Base-by-base conservation (phyloP, 805 yeast genomes). In the Diddensiella transvaalensis region DNA sequence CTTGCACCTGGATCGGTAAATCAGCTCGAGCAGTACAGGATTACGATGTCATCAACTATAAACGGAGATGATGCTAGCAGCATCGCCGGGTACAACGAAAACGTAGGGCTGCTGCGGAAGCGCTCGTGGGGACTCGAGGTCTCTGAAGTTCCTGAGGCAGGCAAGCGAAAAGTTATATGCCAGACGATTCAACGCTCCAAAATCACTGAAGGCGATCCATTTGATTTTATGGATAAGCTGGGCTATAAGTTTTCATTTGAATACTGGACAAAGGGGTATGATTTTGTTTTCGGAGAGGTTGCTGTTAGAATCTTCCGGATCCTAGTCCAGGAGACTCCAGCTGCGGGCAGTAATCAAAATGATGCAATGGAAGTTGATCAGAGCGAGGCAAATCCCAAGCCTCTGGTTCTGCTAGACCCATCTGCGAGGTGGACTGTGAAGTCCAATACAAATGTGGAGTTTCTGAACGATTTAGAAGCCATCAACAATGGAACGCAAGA, bases 381-480 rank as follows among this genome's bases (percentile, higher is more conserved):
- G n/a, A 33, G 30, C 2, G 32, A 22, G 23, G 22, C 32, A 5
- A 30, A 30, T 18, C 36, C 11, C 23, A 23, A 35, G 32, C 49
- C 42, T 24, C 42, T 54, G 8, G 23, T 32, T 18, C 56, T 64
- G 21, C 46, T 60, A 17, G 71, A 67, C 39, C 35, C 48, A 17
- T 53, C 66, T n/a, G 59, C 53, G 8, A 60, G 58, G 35, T 61
- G 62, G 60, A 43, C 56, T 2, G 69, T 87, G 3, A 82, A 80
- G 61, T 81, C 83, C 8, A 83, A 73, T 59, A 79, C 83, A n/a
- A 82, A 86, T 56, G 83, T 87, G 6, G 79, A 80, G 8, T 78
- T 78, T 49, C 70, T 85, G 17, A 85, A 90, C 2, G 96, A 87
- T 64, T 74, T 89, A 38, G 90, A 86, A 24, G 76, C 77, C 43